These are phyloP conservation scores for Cornus florida DNA, from an alignment of 148 eudicot genomes.

Conservation along the genomic window DNA sequence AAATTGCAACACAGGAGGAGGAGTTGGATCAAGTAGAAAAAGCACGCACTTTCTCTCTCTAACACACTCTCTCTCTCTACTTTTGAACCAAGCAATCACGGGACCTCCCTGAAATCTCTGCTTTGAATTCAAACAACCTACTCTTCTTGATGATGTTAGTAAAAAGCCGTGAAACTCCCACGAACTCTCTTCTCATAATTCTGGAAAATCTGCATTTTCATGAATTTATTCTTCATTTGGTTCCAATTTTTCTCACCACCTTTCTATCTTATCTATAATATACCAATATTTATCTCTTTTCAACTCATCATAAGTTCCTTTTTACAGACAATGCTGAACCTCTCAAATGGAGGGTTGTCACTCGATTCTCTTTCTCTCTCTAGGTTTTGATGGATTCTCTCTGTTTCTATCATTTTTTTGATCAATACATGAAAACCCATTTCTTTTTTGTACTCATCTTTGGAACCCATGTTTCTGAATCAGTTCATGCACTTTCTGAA, in stretches of 20 bases:
- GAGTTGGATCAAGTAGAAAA: neutral
- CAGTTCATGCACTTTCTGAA: too few relatives aligned
- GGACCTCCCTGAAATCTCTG: constrained; percentile 51
- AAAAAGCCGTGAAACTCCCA: constrained; percentile 34
- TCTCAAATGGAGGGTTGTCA: constrained; percentile 12
- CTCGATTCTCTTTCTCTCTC: constrained; percentile 11
- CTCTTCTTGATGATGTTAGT: constrained; percentile 17
- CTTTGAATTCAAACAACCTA: constrained; percentile 35
- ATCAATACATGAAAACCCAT: constrained; percentile 25
- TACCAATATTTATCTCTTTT: neutral
- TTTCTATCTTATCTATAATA: neutral
- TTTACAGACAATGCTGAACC: neutral
- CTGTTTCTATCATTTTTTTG: constrained; percentile 13
- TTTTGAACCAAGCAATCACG: constrained; percentile 57
- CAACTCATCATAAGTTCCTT: neutral
- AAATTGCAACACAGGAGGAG: neutral
- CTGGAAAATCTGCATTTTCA: constrained; percentile 6
- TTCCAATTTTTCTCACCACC: constrained; percentile 24
- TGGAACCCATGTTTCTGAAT: constrained; percentile 63
- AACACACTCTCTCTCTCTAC: neutral
- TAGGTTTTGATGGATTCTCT: constrained; percentile 21
- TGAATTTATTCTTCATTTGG: neutral
- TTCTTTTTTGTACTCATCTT: neutral
- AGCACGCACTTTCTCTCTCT: neutral
- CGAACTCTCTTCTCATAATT: neutral